Evolutionary conservation across 1,284 basidiomycete species (phyloP).

Genomic region (Tremellales sp.): DNA sequence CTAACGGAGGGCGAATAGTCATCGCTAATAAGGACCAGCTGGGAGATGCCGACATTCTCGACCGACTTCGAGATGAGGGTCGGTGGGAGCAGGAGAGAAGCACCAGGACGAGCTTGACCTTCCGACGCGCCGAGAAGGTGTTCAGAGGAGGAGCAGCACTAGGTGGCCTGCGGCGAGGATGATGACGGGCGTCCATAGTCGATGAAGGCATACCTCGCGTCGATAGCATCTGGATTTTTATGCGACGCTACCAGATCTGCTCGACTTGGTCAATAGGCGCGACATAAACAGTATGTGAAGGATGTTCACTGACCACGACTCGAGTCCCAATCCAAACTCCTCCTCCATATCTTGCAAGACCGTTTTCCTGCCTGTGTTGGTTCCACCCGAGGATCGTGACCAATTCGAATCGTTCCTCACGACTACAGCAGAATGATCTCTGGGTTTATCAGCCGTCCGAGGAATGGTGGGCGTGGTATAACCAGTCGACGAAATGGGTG

Average conservation of each 20-base stretch:
- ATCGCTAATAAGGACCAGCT: constrained; percentile 60
- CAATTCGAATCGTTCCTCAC: no score
- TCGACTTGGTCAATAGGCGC: no score
- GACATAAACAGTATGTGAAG: no score
- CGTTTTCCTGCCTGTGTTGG: constrained; percentile 13
- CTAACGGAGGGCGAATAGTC: constrained; percentile 32
- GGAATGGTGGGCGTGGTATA: no score
- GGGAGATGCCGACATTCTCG: constrained; percentile 48
- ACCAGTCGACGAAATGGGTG: no score
- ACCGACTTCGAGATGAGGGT: constrained; percentile 52
- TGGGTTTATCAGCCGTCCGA: no score
- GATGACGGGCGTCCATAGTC: no score
- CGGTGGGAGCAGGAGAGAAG: constrained; percentile 54
- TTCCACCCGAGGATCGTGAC: neutral
- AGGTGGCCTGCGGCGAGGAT: constrained; percentile 6
- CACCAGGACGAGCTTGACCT: constrained; percentile 77
- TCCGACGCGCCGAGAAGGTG: constrained; percentile 72
- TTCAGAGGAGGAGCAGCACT: constrained; percentile 39
- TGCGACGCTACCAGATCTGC: no score
- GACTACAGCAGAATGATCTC: no score
- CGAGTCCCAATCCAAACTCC: constrained; percentile 30
- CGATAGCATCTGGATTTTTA: no score
- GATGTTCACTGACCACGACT: neutral
- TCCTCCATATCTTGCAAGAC: constrained; percentile 33
- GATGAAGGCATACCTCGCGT: no score